Evolutionary conservation across 495 filamentous ascomycete genomes (phyloP), one percentile per base, ranked within the genome.

Genomic region (Cryomyces antarcticus): DNA sequence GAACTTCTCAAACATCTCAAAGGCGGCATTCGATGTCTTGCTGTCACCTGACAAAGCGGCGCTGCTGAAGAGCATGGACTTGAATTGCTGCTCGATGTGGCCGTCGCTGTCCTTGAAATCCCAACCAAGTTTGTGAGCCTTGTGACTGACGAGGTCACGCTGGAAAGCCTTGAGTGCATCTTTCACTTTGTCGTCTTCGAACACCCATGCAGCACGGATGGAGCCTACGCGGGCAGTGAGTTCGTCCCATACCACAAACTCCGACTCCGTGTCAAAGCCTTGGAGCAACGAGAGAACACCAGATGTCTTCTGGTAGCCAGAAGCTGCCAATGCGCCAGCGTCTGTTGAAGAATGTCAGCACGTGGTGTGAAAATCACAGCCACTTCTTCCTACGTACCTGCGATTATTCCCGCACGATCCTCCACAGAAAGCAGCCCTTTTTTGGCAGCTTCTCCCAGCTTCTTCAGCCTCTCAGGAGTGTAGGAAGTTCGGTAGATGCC

Each of bases 181-280:
- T 41, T 70, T 73, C 28, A 77, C 71, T 41, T 74, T 63, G 45
- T 73, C 51, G 49, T 86, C 76, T 61, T 94, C 86, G 52, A 94
- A 97, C 28, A 87, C 60, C 86, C 85, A 96, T 24, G 88, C 80
- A 29, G 67, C 67, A 46, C 85, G 80, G 31, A 95, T 70, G 13
- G 72, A 66, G 3, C 72, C 71, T 48, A 95, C 71, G 31, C 84
- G 75, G 10, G 75, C 67, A 31, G 84, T 69, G 43, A 96, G 80
- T 64, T 95, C 84, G 49, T 80, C 80, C 89, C 89, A 96, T 17
- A 96, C 89, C 29, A 95, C 78, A 49, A 85, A 96, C 50, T 89
- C 82, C 6, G 73, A 63, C 63, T 97, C 89, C 37, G 65, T 70
- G 55, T 77, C 73, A 58, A 97, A 89, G 37, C 80, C 75, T 53